Conservation (phyloP, 1,284 basidiomycete genomes). For the Leccinum variabile region DNA sequence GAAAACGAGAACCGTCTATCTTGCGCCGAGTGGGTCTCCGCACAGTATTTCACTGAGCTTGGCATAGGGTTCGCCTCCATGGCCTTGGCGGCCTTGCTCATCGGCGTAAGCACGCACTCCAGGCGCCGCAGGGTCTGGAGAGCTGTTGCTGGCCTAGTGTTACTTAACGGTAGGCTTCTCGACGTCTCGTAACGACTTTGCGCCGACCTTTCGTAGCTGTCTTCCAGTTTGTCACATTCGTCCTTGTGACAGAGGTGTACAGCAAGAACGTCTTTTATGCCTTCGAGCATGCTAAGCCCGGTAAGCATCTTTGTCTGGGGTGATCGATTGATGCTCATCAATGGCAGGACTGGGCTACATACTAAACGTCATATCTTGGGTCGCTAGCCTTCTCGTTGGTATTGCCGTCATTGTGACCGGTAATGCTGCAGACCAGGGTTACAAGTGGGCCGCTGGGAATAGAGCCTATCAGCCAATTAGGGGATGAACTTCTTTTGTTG, state of each 20-base stretch:
- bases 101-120: conserved; percentile 72
- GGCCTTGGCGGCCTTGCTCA: conserved; percentile 55
- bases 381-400: conserved; percentile 50
- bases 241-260: conserved; percentile 64
- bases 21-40: conserved; percentile 70
- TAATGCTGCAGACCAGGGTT: conserved; percentile 62
- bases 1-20: conserved; percentile 59
- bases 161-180: conserved; percentile 54
- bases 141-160: conserved; percentile 60
- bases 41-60: conserved; percentile 61
- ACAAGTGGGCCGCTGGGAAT: conserved; percentile 75
- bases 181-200: background rate
- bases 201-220: conserved; percentile 39
- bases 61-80: conserved; percentile 61
- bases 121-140: conserved; percentile 73
- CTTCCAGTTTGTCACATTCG: conserved; percentile 63
- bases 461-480: conserved; percentile 60
- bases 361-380: conserved; percentile 62
- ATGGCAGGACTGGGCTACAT: conserved; percentile 55
- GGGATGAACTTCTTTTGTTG: conserved; percentile 21
- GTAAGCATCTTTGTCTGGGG: conserved; percentile 38
- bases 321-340: conserved; percentile 7
- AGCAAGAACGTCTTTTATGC: conserved; percentile 44
- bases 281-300: conserved; percentile 59
- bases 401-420: conserved; percentile 62